phyloP scores from a whole-genome alignment of 148 eudicot species.

The Salicornia ramosissima region DNA sequence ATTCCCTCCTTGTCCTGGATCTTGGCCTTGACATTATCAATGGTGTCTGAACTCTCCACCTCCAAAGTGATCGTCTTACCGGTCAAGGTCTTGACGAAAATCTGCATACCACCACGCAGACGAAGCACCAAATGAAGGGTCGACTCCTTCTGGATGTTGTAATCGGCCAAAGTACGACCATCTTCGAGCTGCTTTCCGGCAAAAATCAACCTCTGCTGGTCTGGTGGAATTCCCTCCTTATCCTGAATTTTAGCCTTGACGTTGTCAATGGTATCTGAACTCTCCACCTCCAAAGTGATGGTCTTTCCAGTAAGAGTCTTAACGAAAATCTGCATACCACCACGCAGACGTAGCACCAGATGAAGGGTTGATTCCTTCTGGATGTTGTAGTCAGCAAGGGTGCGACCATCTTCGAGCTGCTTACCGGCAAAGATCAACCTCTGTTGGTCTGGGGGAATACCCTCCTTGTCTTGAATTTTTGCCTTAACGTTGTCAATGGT shows the following conservation, averaged over 20 bases:
- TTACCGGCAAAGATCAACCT: slow-evolving; percentile 18
- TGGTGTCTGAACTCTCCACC: slow-evolving; percentile 19
- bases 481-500: slow-evolving; percentile 18
- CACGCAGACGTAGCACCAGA: slow-evolving; percentile 13
- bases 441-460: slow-evolving; percentile 18
- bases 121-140: slow-evolving; percentile 19
- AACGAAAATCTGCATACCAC: slow-evolving; percentile 20
- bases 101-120: slow-evolving; percentile 17
- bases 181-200: slow-evolving; percentile 30
- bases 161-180: slow-evolving; percentile 28
- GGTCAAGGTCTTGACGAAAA: slow-evolving; percentile 16
- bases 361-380: slow-evolving; percentile 22
- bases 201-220: slow-evolving; percentile 19
- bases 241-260: slow-evolving; percentile 15
- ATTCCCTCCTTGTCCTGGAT: slow-evolving; percentile 18
- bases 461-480: slow-evolving; percentile 18
- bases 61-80: slow-evolving; percentile 16
- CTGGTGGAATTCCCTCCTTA: slow-evolving; percentile 18
- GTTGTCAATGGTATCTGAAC: slow-evolving; percentile 18
- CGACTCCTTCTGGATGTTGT: slow-evolving; percentile 22
- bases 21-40: slow-evolving; percentile 14
- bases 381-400: slow-evolving; percentile 19
- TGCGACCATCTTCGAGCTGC: slow-evolving; percentile 16
- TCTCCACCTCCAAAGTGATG: slow-evolving; percentile 20
- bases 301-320: slow-evolving; percentile 18